phyloP scores from a whole-genome alignment of 2,329 filamentous ascomycete species.

The Verticillium isaacii region DNA sequence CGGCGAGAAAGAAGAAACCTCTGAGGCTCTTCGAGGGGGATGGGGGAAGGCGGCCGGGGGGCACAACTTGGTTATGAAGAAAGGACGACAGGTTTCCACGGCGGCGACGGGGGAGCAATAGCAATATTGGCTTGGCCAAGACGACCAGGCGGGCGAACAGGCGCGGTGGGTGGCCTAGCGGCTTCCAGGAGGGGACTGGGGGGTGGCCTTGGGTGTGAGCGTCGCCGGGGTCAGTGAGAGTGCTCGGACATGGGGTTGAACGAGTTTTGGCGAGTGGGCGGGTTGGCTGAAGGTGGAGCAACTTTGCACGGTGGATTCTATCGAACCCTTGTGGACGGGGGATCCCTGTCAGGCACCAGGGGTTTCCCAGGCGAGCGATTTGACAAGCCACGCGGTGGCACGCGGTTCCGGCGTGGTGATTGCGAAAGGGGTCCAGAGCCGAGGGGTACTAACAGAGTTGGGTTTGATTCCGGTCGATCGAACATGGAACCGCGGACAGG shows the following conservation, averaged over 20 bases:
- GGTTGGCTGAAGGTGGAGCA: background rate
- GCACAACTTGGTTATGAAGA: slow-evolving; percentile 2
- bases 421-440: background rate
- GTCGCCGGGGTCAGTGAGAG: background rate
- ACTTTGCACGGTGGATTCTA: background rate
- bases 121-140: background rate
- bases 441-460: background rate
- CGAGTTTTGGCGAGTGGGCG: background rate
- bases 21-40: background rate
- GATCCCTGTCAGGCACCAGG: slow-evolving; percentile 1
- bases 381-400: slow-evolving; percentile 1
- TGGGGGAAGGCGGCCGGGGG: background rate
- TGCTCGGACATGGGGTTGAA: background rate
- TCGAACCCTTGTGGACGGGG: background rate
- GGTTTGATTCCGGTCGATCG: background rate
- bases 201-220: background rate
- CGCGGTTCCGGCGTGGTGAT: background rate
- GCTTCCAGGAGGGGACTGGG: background rate
- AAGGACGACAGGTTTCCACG: background rate
- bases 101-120: background rate
- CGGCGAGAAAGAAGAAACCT: background rate
- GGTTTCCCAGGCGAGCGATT: background rate
- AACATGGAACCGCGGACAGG: background rate
- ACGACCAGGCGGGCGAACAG: background rate
- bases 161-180: background rate